Evolutionary conservation across 2,329 filamentous ascomycete genomes (phyloP).

Genomic region (Phyllosticta citribraziliensis): DNA sequence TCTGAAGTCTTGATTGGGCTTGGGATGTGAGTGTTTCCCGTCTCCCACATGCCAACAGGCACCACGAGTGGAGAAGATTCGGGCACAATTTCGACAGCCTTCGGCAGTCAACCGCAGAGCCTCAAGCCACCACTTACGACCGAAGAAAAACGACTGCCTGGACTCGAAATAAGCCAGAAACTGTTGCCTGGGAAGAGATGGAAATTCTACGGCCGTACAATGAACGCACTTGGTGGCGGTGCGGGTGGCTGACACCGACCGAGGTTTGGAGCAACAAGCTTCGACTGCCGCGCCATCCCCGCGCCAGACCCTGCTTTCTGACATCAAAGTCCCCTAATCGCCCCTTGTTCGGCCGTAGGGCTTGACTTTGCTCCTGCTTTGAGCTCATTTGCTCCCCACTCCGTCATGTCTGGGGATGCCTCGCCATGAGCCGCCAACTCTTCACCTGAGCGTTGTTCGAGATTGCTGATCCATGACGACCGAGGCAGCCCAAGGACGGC

Average conservation of each 20-base stretch:
- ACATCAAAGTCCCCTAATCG: background rate
- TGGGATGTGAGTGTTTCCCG: background rate
- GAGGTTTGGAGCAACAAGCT: constrained; percentile 9
- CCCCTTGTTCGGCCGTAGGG: constrained; percentile 1
- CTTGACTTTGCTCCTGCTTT: background rate
- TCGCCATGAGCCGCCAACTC: background rate
- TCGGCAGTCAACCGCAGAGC: background rate
- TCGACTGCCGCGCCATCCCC: constrained; percentile 5
- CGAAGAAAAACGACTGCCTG: background rate
- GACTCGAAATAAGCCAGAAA: background rate
- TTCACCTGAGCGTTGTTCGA: background rate
- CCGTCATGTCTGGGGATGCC: background rate
- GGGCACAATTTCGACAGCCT: background rate
- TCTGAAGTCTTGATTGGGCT: background rate
- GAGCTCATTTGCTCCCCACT: background rate
- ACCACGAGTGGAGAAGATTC: background rate
- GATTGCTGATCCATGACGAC: background rate
- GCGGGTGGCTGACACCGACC: constrained; percentile 2
- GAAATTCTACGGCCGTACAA: background rate
- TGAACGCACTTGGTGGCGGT: constrained; percentile 1
- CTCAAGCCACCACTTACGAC: background rate
- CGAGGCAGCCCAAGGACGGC: constrained; percentile 1
- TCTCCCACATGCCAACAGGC: background rate
- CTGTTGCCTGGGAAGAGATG: background rate
- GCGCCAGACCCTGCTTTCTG: background rate